Conservation (phyloP, 2,329 filamentous ascomycete species). For the Xylariaceae sp. region DNA sequence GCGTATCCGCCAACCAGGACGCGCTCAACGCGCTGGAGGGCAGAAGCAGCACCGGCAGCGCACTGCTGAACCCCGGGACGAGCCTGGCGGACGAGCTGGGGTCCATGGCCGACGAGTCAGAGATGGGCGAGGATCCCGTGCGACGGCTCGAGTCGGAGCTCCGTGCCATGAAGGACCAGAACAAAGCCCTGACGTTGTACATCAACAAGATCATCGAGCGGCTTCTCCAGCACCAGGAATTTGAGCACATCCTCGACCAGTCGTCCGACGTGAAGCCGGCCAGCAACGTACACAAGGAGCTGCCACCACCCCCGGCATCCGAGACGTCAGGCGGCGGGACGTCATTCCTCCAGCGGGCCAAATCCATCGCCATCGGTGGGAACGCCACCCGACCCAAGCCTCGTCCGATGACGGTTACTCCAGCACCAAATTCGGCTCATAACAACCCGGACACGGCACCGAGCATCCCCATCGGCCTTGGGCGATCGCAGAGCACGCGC, state of each 20-base stretch:
- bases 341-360: conserved; percentile 56
- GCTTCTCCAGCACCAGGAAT: conserved; percentile 87
- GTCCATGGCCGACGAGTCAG: conserved; percentile 58
- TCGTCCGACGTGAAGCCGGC: conserved; percentile 56
- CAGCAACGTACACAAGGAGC: conserved; percentile 70
- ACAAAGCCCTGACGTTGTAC: conserved; percentile 94
- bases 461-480: conserved; percentile 63
- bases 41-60: conserved; percentile 30
- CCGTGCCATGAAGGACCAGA: conserved; percentile 79
- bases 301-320: conserved; percentile 62
- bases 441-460: conserved; percentile 69
- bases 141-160: conserved; percentile 73
- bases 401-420: conserved; percentile 55
- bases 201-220: conserved; percentile 99
- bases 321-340: conserved; percentile 44
- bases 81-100: conserved; percentile 81
- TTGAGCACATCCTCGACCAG: conserved; percentile 87
- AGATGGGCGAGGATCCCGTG: conserved; percentile 56
- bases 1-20: conserved; percentile 54
- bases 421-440: conserved; percentile 39
- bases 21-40: conserved; percentile 61
- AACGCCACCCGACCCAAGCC: conserved; percentile 38
- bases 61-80: conserved; percentile 35
- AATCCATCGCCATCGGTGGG: conserved; percentile 48
- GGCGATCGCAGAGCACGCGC: conserved; percentile 49